Evolutionary conservation across 2,329 filamentous ascomycete species (phyloP).

Genomic region (Aspergillus amoenus): DNA sequence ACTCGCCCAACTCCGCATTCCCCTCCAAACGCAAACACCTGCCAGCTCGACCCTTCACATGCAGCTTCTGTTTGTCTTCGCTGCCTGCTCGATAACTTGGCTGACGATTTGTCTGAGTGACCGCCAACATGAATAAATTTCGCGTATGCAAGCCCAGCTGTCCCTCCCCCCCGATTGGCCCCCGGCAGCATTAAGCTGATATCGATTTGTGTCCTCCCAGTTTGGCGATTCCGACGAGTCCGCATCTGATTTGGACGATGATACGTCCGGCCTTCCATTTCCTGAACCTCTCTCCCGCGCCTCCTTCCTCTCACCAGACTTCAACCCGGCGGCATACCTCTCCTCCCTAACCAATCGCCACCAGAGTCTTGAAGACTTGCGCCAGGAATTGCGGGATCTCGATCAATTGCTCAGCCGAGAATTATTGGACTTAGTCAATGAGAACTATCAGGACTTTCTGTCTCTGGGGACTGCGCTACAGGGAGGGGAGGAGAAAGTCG

Average conservation of each 20-base stretch:
- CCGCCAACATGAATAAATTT: slow-evolving; percentile 32
- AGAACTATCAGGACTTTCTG: slow-evolving; percentile 90
- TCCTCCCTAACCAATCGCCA: slow-evolving; percentile 81
- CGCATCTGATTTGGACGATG: slow-evolving; percentile 57
- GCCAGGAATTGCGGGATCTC: slow-evolving; percentile 78
- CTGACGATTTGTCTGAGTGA: background rate
- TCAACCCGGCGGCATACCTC: slow-evolving; percentile 80
- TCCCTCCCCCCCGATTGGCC: background rate
- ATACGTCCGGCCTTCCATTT: slow-evolving; percentile 72
- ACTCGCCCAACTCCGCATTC: slow-evolving; percentile 1
- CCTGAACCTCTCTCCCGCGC: slow-evolving; percentile 77
- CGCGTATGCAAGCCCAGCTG: slow-evolving; percentile 26
- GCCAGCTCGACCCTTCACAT: background rate
- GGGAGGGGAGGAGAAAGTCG: slow-evolving; percentile 87
- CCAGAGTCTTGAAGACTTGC: slow-evolving; percentile 92
- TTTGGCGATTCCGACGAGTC: slow-evolving; percentile 49
- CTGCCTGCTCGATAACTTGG: background rate
- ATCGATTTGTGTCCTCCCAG: slow-evolving; percentile 24
- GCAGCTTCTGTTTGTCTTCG: background rate
- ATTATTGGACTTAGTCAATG: slow-evolving; percentile 89
- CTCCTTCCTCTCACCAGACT: slow-evolving; percentile 76
- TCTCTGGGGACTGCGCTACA: slow-evolving; percentile 76
- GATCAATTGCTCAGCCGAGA: slow-evolving; percentile 79
- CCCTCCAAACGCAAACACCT: background rate
- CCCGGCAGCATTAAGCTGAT: slow-evolving; percentile 4